Conservation (phyloP, 1,284 basidiomycete species). For the Sanghuangporus baumii region DNA sequence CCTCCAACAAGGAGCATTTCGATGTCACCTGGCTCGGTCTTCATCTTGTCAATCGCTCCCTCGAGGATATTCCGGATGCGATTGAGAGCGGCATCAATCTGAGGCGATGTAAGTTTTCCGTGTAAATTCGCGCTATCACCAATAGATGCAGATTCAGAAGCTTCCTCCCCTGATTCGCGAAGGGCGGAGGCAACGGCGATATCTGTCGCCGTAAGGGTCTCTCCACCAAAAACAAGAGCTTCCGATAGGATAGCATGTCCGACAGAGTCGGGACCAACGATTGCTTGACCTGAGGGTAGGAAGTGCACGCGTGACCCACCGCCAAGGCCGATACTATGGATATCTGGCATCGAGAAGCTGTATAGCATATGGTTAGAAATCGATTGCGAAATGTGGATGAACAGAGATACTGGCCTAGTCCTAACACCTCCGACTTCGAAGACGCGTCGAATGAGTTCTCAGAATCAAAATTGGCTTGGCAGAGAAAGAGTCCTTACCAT, state of each 20-base stretch:
- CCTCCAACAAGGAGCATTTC: constrained; percentile 49
- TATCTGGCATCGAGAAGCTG: constrained; percentile 47
- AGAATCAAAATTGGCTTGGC: neutral
- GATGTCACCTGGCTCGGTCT: constrained; percentile 46
- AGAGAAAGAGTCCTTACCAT: constrained; percentile 20
- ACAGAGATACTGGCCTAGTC: constrained; percentile 20
- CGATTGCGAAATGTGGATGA: neutral
- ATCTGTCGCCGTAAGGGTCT: constrained; percentile 48
- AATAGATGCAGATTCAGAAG: constrained; percentile 25
- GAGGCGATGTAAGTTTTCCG: constrained; percentile 25
- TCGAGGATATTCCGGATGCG: constrained; percentile 47
- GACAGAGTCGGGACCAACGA: constrained; percentile 53
- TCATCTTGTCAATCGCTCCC: constrained; percentile 45
- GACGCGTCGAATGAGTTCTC: no score
- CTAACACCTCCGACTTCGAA: constrained; percentile 31
- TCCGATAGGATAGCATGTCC: constrained; percentile 45
- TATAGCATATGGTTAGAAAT: neutral
- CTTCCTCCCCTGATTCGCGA: neutral
- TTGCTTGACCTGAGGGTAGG: constrained; percentile 26
- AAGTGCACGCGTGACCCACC: constrained; percentile 46
- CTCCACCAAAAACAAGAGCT: constrained; percentile 44
- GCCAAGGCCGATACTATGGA: constrained; percentile 48
- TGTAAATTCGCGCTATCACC: constrained; percentile 32
- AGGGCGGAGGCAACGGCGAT: constrained; percentile 37
- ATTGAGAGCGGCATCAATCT: constrained; percentile 30